Percentiles rank a stretch among this genome's conserved stretches.
Conservation (phyloP, 306 rosid species). For the Dalbergia cultrata region DNA sequence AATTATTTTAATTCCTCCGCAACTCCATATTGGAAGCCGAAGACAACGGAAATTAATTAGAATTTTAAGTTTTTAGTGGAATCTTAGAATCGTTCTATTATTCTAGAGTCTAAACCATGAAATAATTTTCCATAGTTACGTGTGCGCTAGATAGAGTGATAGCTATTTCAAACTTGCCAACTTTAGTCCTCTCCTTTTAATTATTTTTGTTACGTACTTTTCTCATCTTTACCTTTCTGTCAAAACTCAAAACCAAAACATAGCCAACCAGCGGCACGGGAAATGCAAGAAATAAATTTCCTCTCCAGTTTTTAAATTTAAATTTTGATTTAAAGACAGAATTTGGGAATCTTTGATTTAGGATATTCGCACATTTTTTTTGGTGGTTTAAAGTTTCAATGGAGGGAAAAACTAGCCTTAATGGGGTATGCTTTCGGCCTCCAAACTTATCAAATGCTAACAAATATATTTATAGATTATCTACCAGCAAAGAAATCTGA, state of each 20-base stretch:
- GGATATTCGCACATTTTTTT: constrained; percentile 7
- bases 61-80: neutral
- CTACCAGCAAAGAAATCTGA: too few relatives aligned
- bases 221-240: neutral
- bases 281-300: neutral
- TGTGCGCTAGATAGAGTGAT: neutral
- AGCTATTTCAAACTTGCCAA: neutral
- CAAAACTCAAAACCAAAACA: neutral
- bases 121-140: neutral
- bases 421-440: too few relatives aligned
- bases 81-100: constrained; percentile 7
- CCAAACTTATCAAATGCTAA: too few relatives aligned
- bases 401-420: too few relatives aligned
- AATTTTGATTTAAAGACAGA: neutral
- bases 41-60: neutral
- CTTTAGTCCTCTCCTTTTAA: neutral
- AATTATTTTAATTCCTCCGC: neutral
- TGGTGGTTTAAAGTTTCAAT: too few relatives aligned
- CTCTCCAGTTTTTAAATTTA: neutral
- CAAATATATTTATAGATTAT: too few relatives aligned
- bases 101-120: neutral
- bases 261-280: neutral
- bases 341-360: constrained; percentile 6
- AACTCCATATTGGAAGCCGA: neutral
- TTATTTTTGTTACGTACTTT: neutral